Base-by-base conservation (phyloP, 805 yeast genomes). In the Starmera caribaea region DNA sequence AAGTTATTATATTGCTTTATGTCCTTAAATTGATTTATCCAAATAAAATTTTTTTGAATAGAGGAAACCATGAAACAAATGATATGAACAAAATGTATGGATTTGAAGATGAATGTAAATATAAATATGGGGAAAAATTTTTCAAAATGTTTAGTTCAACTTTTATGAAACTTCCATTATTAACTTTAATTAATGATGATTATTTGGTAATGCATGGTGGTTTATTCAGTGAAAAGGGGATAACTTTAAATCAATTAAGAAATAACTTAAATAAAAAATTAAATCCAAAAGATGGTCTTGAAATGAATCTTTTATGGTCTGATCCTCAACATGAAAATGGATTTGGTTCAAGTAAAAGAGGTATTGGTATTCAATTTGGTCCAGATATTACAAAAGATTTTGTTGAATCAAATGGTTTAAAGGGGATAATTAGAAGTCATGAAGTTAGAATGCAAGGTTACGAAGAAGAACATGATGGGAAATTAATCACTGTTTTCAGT, bases 41-140 rank as follows among this genome's bases (percentile, higher is more conserved):
- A 13, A 53, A 63, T 3, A 69, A 72, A 35, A 59, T 90, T 35
- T 88, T 64, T 61, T 59, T 92, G 44, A 92, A 92, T 63, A 73
- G 98, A 56, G 98, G 98, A 24, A 92, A 92, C 59, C 98, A 92
- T 61, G 98, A 92, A 61, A 89, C 97, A 2, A 82, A 83, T 54
- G 94, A 85, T 51, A 92, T 92, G 98, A 92, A 92, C 65, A 84
- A 84, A 56, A 86, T 92, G 15, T 92, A 92, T 55, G 98, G 98
- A 0, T 92, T 92, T 57, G 86, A 87, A 53, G 97, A 92, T 51
- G 98, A 92, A 61, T 87, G 96, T 65, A 88, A 85, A 60, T 77
- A 78, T 56, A 92, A 92, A 60, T 92, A 89, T 63, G 75, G 82
- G 29, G 84, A 82, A 45, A 78, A 81, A 49, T 66, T 86, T 11